phyloP scores from a whole-genome alignment of 2,329 filamentous ascomycete species.

The Sporothrix pseudoabietina region DNA sequence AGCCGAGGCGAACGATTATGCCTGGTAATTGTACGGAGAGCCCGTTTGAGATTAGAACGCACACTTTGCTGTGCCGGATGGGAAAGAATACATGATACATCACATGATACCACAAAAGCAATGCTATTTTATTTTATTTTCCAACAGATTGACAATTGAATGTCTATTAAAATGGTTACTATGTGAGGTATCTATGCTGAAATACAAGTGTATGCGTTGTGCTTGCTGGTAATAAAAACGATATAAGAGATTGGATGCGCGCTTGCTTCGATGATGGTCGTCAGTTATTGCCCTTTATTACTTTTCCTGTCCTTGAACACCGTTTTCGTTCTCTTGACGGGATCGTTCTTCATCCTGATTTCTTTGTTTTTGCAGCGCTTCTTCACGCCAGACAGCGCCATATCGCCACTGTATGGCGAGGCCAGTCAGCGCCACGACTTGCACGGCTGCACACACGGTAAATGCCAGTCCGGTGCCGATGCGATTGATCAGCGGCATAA shows the following conservation, averaged over 20 bases:
- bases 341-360: neutral
- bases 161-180: neutral
- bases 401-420: constrained; percentile 54
- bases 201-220: neutral
- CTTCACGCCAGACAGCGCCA: constrained; percentile 51
- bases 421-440: constrained; percentile 51
- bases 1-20: constrained; percentile 34
- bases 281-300: too few relatives aligned
- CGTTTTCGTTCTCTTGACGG: neutral
- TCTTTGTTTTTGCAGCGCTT: constrained; percentile 18
- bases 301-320: neutral
- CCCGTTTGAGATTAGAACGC: neutral
- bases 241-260: neutral
- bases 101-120: neutral
- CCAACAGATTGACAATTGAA: neutral
- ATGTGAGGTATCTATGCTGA: neutral
- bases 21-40: constrained; percentile 32
- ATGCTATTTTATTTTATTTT: neutral
- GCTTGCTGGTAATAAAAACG: neutral
- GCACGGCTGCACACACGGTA: constrained; percentile 57
- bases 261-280: neutral
- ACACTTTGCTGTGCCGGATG: neutral
- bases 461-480: constrained; percentile 64
- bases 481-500: constrained; percentile 58
- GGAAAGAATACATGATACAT: neutral